Evolutionary conservation across 2,329 filamentous ascomycete species (phyloP), one percentile per base, ranked within the genome.

Genomic region (Trichoderma sp.): DNA sequence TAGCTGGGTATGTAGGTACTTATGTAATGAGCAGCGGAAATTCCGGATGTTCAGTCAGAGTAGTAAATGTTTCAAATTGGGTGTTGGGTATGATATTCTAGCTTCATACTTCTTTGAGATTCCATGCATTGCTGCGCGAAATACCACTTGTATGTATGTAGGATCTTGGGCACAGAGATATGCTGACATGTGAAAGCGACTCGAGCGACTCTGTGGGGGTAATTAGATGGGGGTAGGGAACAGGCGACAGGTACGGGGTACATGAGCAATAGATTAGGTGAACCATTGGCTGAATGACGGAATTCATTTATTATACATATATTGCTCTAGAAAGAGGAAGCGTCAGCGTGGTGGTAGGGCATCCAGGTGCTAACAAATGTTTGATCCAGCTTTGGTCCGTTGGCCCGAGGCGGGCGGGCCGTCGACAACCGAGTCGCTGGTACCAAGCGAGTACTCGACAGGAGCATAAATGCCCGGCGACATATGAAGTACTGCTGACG

Each of bases 331-430:
- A 21, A 21, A n/a, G 43, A 51, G 30, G 43, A 24, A 30, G 26
- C 43, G 47, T 66, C 30, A 30, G 51, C 62, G 47, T 18, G 43
- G 62, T 39, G 15, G 36, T 39, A 3, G 3, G 18, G 43, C 43
- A 47, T 47, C 43, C 18, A n/a, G 4, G 43, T 43, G n/a, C 43
- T 51, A 21, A 18, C 43, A 51, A 51, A 30, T 18, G 4, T 11
- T 34, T 30, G 18, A 15, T 34, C n/a, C 26, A 51, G 34, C 34
- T 61, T 69, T 62, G 36, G 66, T 70, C 66, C 66, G 66, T 18
- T 70, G 66, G 66, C 53, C 66, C 66, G 66, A 70, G 66, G 57
- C 7, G 57, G 57, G 66, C 66, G 66, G 39, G 66, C 57, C 65
- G 36, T 68, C 36, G 53, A 60, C 24, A 30, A 32, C 56, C 11